Evolutionary conservation across 495 filamentous ascomycete genomes (phyloP).

Genomic region (Aspergillus panamensis): DNA sequence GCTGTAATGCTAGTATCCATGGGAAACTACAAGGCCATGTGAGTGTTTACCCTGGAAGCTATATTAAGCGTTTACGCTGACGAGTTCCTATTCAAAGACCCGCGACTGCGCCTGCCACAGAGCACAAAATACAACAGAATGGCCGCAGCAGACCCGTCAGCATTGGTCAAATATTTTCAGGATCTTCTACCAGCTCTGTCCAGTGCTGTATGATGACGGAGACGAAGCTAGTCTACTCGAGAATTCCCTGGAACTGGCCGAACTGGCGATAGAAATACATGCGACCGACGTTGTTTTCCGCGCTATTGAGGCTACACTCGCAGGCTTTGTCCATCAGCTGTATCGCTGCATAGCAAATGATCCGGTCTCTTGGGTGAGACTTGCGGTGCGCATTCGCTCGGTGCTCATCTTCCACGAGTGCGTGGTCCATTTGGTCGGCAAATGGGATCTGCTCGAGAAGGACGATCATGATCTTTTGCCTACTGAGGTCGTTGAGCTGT

Average conservation of each 20-base stretch:
- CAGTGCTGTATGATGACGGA: slow-evolving; percentile 29
- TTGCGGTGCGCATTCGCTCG: slow-evolving; percentile 39
- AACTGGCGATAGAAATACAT: slow-evolving; percentile 40
- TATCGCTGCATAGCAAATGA: slow-evolving; percentile 34
- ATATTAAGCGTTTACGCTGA: neutral
- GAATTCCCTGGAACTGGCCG: slow-evolving; percentile 31
- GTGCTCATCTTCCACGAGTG: slow-evolving; percentile 45
- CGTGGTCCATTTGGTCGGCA: slow-evolving; percentile 45
- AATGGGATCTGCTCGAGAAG: slow-evolving; percentile 29
- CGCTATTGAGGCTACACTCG: slow-evolving; percentile 38
- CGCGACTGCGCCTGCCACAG: neutral
- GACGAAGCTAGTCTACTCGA: slow-evolving; percentile 24
- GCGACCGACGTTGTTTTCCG: slow-evolving; percentile 31
- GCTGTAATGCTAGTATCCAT: slow-evolving; percentile 8
- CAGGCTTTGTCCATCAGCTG: slow-evolving; percentile 37
- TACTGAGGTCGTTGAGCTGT: slow-evolving; percentile 23
- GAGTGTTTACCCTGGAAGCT: neutral
- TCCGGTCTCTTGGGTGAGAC: slow-evolving; percentile 40
- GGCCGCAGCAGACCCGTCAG: slow-evolving; percentile 11
- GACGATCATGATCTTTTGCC: slow-evolving; percentile 15
- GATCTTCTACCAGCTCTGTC: slow-evolving; percentile 36
- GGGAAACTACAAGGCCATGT: slow-evolving; percentile 19
- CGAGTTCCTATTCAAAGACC: neutral
- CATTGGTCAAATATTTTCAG: slow-evolving; percentile 19
- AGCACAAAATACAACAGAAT: slow-evolving; percentile 3